Evolutionary conservation across 2,329 filamentous ascomycete species (phyloP), one percentile per base, ranked within the genome.

Genomic region (Botrytis galanthina): DNA sequence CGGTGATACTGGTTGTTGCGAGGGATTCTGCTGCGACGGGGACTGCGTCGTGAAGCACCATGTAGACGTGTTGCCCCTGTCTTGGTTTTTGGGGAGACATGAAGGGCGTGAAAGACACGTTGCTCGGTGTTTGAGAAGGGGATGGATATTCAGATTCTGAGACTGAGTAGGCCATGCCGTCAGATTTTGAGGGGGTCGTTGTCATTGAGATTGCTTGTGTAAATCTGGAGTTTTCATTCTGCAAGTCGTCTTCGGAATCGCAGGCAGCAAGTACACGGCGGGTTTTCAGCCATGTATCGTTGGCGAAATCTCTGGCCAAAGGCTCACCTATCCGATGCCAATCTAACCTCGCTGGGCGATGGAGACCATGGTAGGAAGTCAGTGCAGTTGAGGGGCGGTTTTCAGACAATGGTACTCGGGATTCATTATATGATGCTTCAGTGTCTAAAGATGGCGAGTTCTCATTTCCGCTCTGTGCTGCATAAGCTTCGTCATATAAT

Each of bases 291-390:
- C 66, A 68, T 8, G 29, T 18, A 57, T 68, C 66, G 10, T 68
- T 68, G 35, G 66, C 16, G 10, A 42, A 42, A 18, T 42, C 14
- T 20, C 22, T 44, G n/a, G 2, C 10, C 35, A 57, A 51, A 42
- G 66, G 37, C 20, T 42, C 48, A 12, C 37, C 66, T 26, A 32
- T 57, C 7, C 20, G 26, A 32, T 68, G 26, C 66, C 66, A 68
- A 20, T 68, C 48, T 26, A 68, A 68, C 12, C 66, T 68, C 48
- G 66, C 48, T 22, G 66, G 66, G 14, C 48, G n/a, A 68, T 68
- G 48, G 18, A 68, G 35, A 26, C 37, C 18, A 20, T n/a, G 66
- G 48, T 68, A 54, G 3, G 48, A 57, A n/a, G 7, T 29, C 39
- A 22, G 7, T 42, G 37, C n/a, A 42, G 66, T 6, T 26, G 48